phyloP scores from a whole-genome alignment of 2,329 filamentous ascomycete species.

The Phoma sp. region DNA sequence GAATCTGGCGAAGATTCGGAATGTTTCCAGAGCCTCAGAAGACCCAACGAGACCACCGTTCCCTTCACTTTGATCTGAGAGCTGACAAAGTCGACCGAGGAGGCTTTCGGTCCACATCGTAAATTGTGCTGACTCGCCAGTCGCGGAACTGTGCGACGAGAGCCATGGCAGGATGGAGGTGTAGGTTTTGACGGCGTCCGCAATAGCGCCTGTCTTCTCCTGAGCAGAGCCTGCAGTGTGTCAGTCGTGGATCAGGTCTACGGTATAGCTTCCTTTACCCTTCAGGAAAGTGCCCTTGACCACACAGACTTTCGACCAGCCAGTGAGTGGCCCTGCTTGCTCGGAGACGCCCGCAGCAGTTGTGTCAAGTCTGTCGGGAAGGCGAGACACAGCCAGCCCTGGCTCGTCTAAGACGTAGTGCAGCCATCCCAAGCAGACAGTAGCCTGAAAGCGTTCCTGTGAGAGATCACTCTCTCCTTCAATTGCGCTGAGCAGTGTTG shows the following conservation, averaged over 20 bases:
- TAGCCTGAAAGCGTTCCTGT: conserved; percentile 76
- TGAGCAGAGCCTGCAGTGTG: conserved; percentile 53
- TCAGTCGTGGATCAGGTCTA: conserved; percentile 14
- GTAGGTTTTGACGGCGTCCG: conserved; percentile 73
- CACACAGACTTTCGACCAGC: conserved; percentile 84
- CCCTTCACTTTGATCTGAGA: conserved; percentile 67
- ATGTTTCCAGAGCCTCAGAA: conserved; percentile 54
- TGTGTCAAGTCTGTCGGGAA: conserved; percentile 68
- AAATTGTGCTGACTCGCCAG: conserved; percentile 62
- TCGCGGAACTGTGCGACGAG: conserved; percentile 60
- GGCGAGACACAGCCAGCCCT: conserved; percentile 62
- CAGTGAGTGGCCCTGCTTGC: conserved; percentile 57
- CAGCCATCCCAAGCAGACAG: conserved; percentile 83
- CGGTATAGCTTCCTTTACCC: conserved; percentile 59
- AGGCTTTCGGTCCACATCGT: conserved; percentile 81
- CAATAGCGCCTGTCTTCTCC: conserved; percentile 49
- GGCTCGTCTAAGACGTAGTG: conserved; percentile 80
- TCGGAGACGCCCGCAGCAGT: conserved; percentile 31
- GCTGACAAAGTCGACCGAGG: conserved; percentile 76
- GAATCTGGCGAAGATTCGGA: conserved; percentile 72
- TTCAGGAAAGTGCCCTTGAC: conserved; percentile 81
- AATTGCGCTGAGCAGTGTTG: conserved; percentile 50
- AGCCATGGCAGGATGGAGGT: conserved; percentile 71
- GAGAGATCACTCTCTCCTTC: conserved; percentile 51
- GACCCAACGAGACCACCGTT: conserved; percentile 37